These are phyloP conservation scores for Artomyces pyxidatus DNA, from an alignment of 768 basidiomycete genomes.

Conservation along the genomic window DNA sequence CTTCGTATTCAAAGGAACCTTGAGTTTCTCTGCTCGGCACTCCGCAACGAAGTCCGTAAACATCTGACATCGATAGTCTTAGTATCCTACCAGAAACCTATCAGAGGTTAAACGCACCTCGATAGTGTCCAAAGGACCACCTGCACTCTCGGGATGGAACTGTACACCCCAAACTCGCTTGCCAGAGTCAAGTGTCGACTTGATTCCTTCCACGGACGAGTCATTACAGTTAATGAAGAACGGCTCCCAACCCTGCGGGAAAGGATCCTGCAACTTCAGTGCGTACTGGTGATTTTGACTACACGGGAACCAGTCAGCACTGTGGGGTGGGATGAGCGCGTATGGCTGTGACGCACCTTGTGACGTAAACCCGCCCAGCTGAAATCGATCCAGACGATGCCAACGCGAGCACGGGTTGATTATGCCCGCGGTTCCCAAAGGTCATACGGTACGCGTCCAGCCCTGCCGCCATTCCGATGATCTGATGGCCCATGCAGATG, in stretches of 20 bases:
- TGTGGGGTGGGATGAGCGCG: background rate
- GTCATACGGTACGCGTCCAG: slow-evolving; percentile 97
- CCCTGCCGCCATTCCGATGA: slow-evolving; percentile 96
- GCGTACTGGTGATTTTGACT: slow-evolving; percentile 99
- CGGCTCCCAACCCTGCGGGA: slow-evolving; percentile 96
- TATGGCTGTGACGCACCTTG: slow-evolving; percentile 45
- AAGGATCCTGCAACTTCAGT: slow-evolving; percentile 86
- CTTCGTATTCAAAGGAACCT: slow-evolving; percentile 14
- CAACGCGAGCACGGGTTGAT: slow-evolving; percentile 94
- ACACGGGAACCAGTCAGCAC: slow-evolving; percentile 1
- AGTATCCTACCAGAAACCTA: slow-evolving; percentile 1
- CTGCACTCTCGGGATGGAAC: slow-evolving; percentile 98
- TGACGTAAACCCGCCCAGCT: slow-evolving; percentile 95
- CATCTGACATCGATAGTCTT: slow-evolving; percentile 46
- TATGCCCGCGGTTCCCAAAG: slow-evolving; percentile 99
- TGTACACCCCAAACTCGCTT: slow-evolving; percentile 97
- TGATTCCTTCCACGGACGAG: slow-evolving; percentile 98
- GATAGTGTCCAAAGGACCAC: slow-evolving; percentile 97
- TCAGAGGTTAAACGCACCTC: slow-evolving; percentile 46
- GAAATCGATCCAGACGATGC: slow-evolving; percentile 91
- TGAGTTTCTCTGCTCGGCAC: slow-evolving; percentile 54
- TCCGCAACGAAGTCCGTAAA: slow-evolving; percentile 86
- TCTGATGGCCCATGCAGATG: slow-evolving; percentile 99
- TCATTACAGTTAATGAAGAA: slow-evolving; percentile 99
- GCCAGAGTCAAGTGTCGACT: slow-evolving; percentile 83